These are phyloP conservation scores for Lasiosphaeriaceae sp. DNA, from an alignment of 495 filamentous ascomycete genomes.

Conservation along the genomic window DNA sequence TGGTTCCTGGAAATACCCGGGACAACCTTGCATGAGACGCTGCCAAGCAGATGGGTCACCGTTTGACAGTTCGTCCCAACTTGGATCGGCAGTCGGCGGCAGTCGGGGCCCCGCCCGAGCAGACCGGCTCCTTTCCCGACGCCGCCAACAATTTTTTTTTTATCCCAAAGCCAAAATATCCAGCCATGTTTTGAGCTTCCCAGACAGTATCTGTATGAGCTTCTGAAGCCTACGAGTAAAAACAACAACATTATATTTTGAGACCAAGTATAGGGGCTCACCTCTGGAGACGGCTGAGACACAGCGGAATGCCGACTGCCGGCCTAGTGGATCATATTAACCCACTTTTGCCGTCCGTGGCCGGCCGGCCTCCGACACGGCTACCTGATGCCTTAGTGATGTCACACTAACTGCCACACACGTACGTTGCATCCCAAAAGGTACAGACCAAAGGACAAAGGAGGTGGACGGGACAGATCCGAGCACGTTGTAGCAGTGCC, in stretches of 20 bases:
- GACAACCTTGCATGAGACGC: too few species aligned
- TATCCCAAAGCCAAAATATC: too few species aligned
- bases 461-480: too few species aligned
- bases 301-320: not conserved
- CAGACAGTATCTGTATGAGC: too few species aligned
- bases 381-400: not conserved
- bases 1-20: too few species aligned
- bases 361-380: not conserved
- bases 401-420: not conserved
- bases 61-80: too few species aligned
- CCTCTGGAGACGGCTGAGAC: not conserved
- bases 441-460: not conserved
- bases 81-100: conserved; percentile 18
- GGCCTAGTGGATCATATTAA: not conserved
- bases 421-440: not conserved
- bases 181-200: too few species aligned
- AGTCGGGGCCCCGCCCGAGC: conserved; percentile 8
- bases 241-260: too few species aligned
- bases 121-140: not conserved
- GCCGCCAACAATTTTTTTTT: not conserved
- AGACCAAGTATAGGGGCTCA: not conserved
- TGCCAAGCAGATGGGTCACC: too few species aligned
- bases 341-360: conserved; percentile 1
- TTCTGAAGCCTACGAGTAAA: too few species aligned
- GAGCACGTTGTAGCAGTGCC: too few species aligned